These are phyloP conservation scores for Cicer arietinum DNA, from an alignment of 306 rosid species.

Conservation along the genomic window DNA sequence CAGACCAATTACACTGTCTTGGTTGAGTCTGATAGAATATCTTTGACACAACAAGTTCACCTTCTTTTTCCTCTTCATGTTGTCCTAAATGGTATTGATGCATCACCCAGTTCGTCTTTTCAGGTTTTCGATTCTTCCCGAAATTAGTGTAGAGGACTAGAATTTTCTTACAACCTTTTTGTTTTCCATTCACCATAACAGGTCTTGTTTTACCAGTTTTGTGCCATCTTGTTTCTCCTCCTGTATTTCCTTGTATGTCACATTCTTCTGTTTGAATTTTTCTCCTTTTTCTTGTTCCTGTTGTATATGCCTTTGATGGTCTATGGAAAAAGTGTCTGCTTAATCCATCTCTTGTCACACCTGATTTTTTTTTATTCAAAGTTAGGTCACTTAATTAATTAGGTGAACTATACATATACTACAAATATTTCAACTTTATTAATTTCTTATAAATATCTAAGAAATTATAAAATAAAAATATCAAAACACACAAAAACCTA, in stretches of 20 bases:
- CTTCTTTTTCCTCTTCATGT: conserved; percentile 92
- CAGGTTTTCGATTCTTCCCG: conserved; percentile 91
- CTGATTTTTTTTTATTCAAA: conserved; percentile 50
- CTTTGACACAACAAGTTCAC: conserved; percentile 92
- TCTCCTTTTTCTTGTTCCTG: conserved; percentile 95
- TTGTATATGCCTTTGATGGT: conserved; percentile 97
- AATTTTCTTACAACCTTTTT: conserved; percentile 96
- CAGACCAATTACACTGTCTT: conserved; percentile 92
- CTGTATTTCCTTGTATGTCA: conserved; percentile 48
- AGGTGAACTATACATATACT: conserved; percentile 53
- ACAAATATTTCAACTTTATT: background rate
- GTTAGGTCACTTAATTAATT: conserved; percentile 64
- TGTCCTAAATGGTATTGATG: conserved; percentile 94
- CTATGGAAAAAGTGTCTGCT: conserved; percentile 96
- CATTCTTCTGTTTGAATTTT: conserved; percentile 91
- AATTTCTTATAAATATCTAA: background rate
- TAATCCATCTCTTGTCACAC: conserved; percentile 91
- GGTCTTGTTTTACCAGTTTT: conserved; percentile 96
- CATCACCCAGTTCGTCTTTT: conserved; percentile 99
- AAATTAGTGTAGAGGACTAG: conserved; percentile 91
- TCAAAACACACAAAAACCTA: background rate
- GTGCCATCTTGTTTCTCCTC: conserved; percentile 97
- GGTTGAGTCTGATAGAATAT: conserved; percentile 97
- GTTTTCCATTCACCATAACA: conserved; percentile 85
- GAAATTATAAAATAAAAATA: background rate